Percentiles rank a stretch among this genome's conserved stretches.
Evolutionary conservation across 345 rosid species (phyloP).

Genomic region (Isatis tinctoria): DNA sequence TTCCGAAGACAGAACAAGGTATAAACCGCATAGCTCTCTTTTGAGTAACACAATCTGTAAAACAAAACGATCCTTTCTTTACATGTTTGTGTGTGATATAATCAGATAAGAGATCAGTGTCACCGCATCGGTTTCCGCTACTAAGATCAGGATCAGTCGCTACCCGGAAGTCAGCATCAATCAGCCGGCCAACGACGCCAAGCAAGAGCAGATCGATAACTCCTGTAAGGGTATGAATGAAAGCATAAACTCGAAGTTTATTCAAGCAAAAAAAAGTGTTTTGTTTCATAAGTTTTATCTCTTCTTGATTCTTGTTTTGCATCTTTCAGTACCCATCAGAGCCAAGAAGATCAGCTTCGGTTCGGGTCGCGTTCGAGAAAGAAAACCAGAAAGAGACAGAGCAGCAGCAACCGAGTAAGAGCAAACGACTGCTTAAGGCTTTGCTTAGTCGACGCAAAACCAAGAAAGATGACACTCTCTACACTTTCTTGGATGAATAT

Average conservation of each 20-base stretch:
- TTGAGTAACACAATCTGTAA: background rate
- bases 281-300: background rate
- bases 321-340: constrained; percentile 66
- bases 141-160: constrained; percentile 66
- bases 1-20: constrained; percentile 65
- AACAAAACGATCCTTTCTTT: background rate
- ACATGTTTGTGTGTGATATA: background rate
- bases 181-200: constrained; percentile 65
- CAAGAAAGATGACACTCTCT: constrained; percentile 82
- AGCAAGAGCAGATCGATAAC: constrained; percentile 57
- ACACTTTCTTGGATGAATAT: constrained; percentile 84
- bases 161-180: constrained; percentile 51
- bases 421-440: constrained; percentile 85
- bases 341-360: constrained; percentile 76
- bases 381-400: constrained; percentile 49
- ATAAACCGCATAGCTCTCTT: background rate
- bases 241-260: background rate
- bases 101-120: constrained; percentile 68
- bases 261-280: background rate
- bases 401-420: constrained; percentile 62
- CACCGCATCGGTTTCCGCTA: constrained; percentile 79
- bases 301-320: constrained; percentile 4
- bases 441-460: constrained; percentile 90
- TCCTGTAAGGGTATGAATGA: constrained; percentile 59
- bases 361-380: constrained; percentile 54